A percentile compares a stretch with the other conserved stretches of the same genome.
Conservation (phyloP, 148 eudicot genomes). For the Nepenthes gracilis region DNA sequence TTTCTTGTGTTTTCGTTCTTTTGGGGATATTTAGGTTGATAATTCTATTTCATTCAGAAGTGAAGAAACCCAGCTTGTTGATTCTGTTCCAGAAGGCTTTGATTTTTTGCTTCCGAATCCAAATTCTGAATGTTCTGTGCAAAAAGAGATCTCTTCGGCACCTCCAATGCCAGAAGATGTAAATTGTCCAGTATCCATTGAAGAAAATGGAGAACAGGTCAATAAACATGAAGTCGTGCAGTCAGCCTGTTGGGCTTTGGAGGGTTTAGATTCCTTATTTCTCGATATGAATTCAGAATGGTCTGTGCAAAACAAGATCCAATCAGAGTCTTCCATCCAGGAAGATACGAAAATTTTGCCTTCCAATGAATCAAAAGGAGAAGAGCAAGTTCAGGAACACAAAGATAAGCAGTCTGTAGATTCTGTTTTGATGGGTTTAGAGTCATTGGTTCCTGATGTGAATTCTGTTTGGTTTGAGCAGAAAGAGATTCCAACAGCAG, state of each 20-base stretch:
- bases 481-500: conserved; percentile 14
- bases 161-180: conserved; percentile 8
- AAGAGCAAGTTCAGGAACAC: background rate
- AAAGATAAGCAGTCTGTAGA: conserved; percentile 7
- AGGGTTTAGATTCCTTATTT: conserved; percentile 15
- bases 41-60: conserved; percentile 2
- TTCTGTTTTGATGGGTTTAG: conserved; percentile 14
- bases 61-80: conserved; percentile 11
- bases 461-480: conserved; percentile 8
- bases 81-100: conserved; percentile 17
- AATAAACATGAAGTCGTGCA: conserved; percentile 10
- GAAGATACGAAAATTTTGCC: background rate
- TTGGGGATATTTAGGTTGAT: conserved; percentile 31
- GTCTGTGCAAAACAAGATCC: conserved; percentile 10
- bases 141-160: conserved; percentile 12
- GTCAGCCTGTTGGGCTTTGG: conserved; percentile 11
- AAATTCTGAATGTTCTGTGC: conserved; percentile 9
- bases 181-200: background rate
- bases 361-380: background rate
- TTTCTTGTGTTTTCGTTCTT: background rate
- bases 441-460: conserved; percentile 14
- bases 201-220: background rate
- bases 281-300: conserved; percentile 8
- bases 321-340: conserved; percentile 9
- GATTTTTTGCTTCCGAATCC: conserved; percentile 14